phyloP scores from a whole-genome alignment of 1,284 basidiomycete species.

The Cryptococcus sp. region DNA sequence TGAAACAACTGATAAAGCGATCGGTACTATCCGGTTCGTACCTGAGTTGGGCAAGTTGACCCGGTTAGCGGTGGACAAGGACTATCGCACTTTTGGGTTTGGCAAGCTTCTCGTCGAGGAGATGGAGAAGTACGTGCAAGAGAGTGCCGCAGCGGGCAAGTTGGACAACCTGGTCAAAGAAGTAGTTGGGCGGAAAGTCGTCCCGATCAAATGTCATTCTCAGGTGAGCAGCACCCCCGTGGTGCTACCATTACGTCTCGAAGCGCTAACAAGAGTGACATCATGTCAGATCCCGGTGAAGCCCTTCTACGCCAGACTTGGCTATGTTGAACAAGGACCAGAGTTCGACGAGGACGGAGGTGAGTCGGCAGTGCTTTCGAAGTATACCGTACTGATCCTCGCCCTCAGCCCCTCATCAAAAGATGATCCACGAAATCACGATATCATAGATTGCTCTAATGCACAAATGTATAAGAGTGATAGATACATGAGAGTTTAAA shows the following conservation, averaged over 20 bases:
- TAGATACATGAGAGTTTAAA: background rate
- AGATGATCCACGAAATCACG: constrained; percentile 12
- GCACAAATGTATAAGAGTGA: background rate
- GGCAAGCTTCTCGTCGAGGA: constrained; percentile 35
- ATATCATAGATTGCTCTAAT: background rate
- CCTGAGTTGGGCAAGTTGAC: constrained; percentile 44
- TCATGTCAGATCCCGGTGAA: constrained; percentile 42
- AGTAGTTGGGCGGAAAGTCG: constrained; percentile 18
- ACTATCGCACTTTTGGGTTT: constrained; percentile 44
- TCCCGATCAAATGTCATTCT: constrained; percentile 40
- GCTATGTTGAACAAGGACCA: constrained; percentile 58
- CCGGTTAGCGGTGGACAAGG: constrained; percentile 43
- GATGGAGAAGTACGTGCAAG: constrained; percentile 16
- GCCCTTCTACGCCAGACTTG: constrained; percentile 60
- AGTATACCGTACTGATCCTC: background rate
- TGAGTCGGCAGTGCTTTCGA: constrained; percentile 47
- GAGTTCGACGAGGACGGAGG: constrained; percentile 67
- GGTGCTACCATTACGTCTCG: background rate
- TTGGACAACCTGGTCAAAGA: constrained; percentile 14
- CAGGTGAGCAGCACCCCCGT: constrained; percentile 30
- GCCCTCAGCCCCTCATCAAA: constrained; percentile 17
- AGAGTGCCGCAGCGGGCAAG: constrained; percentile 6
- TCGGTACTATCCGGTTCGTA: constrained; percentile 48
- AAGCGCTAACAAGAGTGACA: background rate
- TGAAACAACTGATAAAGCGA: constrained; percentile 31